These are phyloP conservation scores for Candida ponderosae DNA, from an alignment of 805 yeast species.

Conservation along the genomic window DNA sequence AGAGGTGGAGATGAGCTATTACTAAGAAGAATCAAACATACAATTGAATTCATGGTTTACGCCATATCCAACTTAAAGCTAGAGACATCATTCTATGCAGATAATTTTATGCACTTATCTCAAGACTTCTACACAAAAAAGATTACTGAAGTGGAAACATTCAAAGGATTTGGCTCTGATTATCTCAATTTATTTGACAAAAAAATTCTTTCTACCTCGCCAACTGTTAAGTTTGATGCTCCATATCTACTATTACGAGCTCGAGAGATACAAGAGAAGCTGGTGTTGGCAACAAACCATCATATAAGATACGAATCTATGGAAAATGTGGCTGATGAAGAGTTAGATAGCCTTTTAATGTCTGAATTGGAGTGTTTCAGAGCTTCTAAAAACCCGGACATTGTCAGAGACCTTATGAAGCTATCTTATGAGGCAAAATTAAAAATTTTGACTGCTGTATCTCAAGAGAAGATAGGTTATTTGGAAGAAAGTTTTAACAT, in stretches of 20 bases:
- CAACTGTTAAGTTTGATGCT: slow-evolving; percentile 65
- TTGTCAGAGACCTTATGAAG: slow-evolving; percentile 11
- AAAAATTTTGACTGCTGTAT: slow-evolving; percentile 23
- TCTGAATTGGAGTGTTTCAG: slow-evolving; percentile 8
- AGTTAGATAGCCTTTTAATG: slow-evolving; percentile 8
- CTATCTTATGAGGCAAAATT: slow-evolving; percentile 20
- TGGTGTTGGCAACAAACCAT: slow-evolving; percentile 17
- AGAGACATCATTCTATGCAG: slow-evolving; percentile 69
- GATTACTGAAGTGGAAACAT: slow-evolving; percentile 11
- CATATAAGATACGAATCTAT: slow-evolving; percentile 11
- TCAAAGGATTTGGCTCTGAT: slow-evolving; percentile 26
- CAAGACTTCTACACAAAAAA: slow-evolving; percentile 25
- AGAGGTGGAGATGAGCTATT: slow-evolving; percentile 66
- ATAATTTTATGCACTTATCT: slow-evolving; percentile 51
- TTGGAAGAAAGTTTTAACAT: slow-evolving; percentile 23
- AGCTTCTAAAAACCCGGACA: slow-evolving; percentile 15
- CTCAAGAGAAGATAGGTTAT: slow-evolving; percentile 22
- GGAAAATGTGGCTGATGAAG: slow-evolving; percentile 1
- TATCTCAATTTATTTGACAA: slow-evolving; percentile 32
- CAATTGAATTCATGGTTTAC: slow-evolving; percentile 73
- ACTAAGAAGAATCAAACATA: slow-evolving; percentile 63
- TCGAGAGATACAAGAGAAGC: slow-evolving; percentile 39
- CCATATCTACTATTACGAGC: slow-evolving; percentile 58
- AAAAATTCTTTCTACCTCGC: slow-evolving; percentile 74
- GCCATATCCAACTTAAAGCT: slow-evolving; percentile 71